These are phyloP conservation scores for Amoeboaphelidium occidentale DNA, from an alignment of 371 early-diverging fungal species.

Conservation along the genomic window DNA sequence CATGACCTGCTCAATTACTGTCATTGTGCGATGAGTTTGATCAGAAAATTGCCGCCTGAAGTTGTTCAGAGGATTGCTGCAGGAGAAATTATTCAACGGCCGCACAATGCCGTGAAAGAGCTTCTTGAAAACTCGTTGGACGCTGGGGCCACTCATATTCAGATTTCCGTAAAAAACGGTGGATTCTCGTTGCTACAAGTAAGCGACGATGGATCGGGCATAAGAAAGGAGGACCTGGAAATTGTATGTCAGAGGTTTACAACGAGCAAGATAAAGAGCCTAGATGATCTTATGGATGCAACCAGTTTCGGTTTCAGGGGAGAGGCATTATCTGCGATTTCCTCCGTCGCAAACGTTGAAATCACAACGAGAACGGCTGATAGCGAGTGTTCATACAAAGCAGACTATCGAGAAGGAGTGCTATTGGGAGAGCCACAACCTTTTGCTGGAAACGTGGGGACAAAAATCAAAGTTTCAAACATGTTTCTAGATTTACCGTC, in stretches of 20 bases:
- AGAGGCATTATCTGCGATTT: conserved; percentile 93
- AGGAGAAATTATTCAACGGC: conserved; percentile 85
- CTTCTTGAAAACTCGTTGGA: conserved; percentile 93
- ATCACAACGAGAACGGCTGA: conserved; percentile 61
- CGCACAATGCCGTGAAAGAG: conserved; percentile 89
- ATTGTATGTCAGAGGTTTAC: conserved; percentile 84
- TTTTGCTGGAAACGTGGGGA: conserved; percentile 78
- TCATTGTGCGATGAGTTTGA: too few species aligned
- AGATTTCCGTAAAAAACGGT: conserved; percentile 55
- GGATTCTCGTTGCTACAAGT: conserved; percentile 76
- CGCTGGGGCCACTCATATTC: conserved; percentile 65
- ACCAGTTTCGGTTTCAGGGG: conserved; percentile 95
- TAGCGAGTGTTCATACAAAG: conserved; percentile 54
- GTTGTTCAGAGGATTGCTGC: conserved; percentile 88
- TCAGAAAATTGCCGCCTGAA: conserved; percentile 27
- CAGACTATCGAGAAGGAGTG: not conserved
- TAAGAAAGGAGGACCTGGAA: conserved; percentile 48
- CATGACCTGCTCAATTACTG: too few species aligned
- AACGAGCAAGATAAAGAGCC: conserved; percentile 68
- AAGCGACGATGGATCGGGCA: conserved; percentile 93
- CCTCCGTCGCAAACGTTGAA: conserved; percentile 66
- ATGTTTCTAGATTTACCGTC: conserved; percentile 71
- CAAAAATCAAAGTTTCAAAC: conserved; percentile 72
- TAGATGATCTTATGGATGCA: conserved; percentile 47
- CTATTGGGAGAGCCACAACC: conserved; percentile 32